These are phyloP conservation scores for Pseudogymnoascus sp. DNA, from an alignment of 2,329 filamentous ascomycete genomes.

Conservation along the genomic window DNA sequence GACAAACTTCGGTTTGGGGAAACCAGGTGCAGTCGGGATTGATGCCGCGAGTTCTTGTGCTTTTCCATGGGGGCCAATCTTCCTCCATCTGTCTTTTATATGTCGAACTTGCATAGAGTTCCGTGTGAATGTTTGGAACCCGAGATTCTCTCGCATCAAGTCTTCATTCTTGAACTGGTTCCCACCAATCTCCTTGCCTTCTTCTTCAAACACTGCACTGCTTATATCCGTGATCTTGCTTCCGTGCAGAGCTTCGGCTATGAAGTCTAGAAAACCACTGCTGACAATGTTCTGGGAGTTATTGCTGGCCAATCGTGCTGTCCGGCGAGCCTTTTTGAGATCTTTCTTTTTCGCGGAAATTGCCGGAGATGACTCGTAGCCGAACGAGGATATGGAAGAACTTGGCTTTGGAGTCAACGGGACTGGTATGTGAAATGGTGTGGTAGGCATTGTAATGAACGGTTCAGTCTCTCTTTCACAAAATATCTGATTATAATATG, in stretches of 20 bases:
- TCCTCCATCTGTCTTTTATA: not conserved
- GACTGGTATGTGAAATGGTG: not conserved
- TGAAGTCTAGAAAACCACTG: not conserved
- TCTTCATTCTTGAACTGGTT: not conserved
- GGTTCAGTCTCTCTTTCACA: not conserved
- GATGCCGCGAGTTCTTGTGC: not conserved
- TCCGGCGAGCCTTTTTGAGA: not conserved
- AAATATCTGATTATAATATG: not conserved
- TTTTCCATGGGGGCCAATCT: not conserved
- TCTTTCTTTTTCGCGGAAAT: not conserved
- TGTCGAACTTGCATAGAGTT: not conserved
- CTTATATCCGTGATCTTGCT: not conserved
- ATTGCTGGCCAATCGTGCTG: not conserved
- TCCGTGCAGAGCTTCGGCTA: not conserved
- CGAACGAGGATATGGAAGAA: not conserved
- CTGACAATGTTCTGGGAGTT: not conserved
- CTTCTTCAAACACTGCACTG: not conserved
- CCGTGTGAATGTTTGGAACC: not conserved
- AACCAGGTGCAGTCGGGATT: not conserved
- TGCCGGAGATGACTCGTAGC: not conserved
- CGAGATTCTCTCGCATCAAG: not conserved
- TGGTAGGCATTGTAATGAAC: not conserved
- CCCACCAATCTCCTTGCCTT: not conserved
- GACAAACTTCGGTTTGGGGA: not conserved
- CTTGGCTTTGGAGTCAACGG: not conserved